Percentiles rank a stretch among this genome's conserved stretches.
Evolutionary conservation across 2,329 filamentous ascomycete genomes (phyloP).

Genomic region (Berkeleyomyces rouxiae): DNA sequence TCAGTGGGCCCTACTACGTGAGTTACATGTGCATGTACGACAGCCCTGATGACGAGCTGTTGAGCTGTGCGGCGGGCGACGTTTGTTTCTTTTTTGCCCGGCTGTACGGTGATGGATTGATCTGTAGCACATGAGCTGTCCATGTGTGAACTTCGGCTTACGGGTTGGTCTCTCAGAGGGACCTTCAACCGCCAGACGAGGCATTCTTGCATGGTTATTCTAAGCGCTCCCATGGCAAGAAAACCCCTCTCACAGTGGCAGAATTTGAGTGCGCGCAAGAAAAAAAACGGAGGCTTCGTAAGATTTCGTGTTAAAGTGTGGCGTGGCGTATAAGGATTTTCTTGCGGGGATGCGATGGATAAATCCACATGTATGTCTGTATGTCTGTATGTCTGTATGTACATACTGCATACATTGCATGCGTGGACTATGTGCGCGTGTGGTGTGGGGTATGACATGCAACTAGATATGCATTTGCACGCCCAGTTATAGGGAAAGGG

Average conservation of each 20-base stretch:
- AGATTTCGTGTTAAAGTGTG: background rate
- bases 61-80: no score
- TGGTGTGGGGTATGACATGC: background rate
- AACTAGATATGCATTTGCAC: background rate
- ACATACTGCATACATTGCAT: background rate
- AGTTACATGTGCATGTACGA: background rate
- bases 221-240: background rate
- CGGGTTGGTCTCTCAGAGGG: no score
- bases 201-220: background rate
- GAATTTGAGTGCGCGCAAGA: background rate
- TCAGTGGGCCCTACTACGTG: background rate
- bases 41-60: background rate
- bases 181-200: background rate
- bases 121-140: background rate
- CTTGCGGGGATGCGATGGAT: background rate
- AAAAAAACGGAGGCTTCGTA: background rate
- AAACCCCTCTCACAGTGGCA: background rate
- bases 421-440: background rate
- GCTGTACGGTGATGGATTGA: background rate
- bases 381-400: background rate
- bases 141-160: no score
- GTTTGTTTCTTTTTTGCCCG: background rate
- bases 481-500: no score
- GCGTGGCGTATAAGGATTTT: background rate
- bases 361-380: background rate